Evolutionary conservation across 2,329 filamentous ascomycete genomes (phyloP).

Genomic region (Cladosporium sp.): DNA sequence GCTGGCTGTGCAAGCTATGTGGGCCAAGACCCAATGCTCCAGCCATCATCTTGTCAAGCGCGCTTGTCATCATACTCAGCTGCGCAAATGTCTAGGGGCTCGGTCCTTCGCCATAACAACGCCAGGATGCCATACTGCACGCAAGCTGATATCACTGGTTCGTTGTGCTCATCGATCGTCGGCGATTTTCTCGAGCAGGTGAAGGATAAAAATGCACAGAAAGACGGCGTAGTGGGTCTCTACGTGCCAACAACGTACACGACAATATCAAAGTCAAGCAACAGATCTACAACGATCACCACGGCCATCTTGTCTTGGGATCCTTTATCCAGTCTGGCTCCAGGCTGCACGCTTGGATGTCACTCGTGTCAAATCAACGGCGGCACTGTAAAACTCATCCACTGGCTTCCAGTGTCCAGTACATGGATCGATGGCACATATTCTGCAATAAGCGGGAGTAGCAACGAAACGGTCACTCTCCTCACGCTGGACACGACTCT

Average conservation of each 20-base stretch:
- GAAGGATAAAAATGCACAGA: neutral
- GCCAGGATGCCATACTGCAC: conserved; percentile 5
- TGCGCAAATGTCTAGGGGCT: neutral
- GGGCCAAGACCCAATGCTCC: neutral
- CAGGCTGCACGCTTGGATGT: conserved; percentile 18
- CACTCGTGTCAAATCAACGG: conserved; percentile 13
- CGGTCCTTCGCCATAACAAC: neutral
- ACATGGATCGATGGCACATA: conserved; percentile 3
- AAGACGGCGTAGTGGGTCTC: too few species aligned
- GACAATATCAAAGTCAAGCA: neutral
- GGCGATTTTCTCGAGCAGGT: neutral
- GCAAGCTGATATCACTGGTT: conserved; percentile 5
- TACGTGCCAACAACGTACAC: neutral
- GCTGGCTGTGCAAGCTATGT: neutral
- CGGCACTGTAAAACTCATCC: conserved; percentile 26
- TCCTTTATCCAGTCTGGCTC: neutral
- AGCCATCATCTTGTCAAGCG: neutral
- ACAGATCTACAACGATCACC: neutral
- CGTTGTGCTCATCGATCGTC: neutral
- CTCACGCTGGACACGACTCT: conserved; percentile 23
- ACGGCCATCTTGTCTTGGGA: neutral
- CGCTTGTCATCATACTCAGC: neutral
- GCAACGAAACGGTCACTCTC: neutral
- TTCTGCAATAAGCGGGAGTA: neutral
- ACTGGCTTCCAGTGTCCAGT: conserved; percentile 23